Base-by-base conservation (phyloP, 2,329 filamentous ascomycete genomes). In the Pezicula rhizophila region DNA sequence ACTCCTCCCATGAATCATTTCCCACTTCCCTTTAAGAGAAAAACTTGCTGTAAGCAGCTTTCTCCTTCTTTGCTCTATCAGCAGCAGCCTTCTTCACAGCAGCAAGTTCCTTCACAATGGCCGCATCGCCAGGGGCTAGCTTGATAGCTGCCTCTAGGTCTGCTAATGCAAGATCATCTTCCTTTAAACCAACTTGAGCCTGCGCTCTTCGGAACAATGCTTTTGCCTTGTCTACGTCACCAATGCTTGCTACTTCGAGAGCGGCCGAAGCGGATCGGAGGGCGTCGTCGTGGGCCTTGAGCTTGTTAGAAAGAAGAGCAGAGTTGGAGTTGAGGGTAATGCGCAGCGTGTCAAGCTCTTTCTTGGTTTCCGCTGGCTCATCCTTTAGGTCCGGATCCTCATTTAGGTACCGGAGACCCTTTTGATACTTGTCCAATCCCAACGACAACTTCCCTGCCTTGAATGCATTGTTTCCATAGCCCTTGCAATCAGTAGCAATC, bases 341-440 rank as follows among this genome's bases (percentile, higher is more conserved):
- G 58, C 91, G 88, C 48, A 97, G 77, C 34, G 84, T 73, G 50
- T 81, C 78, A 52, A 96, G 76, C 55, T 85, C 77, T 20, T 73
- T 67, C 60, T 82, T 84, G 35, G 85, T 78, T 34, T 85, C 83
- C 41, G 79, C 73, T 4, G 85, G 77, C 58, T 92, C 89, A 41
- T 80, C 77, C 38, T 93, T 87, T 11, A 80, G 69, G 43, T 87
- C 82, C 1, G 87, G 85, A 63, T 91, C 88, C 68, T 95, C 88
- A 68, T 92, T 88, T 52, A 96, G 74, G 68, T 96, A 96, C 60
- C 90, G 83, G 52, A 96, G 71, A 15, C 83, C 91, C 74, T 99
- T 99, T 68, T 95, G 83, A 72, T 99, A 99, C 73, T 99, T 99
- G 52, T 85, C 83, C 23, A 97, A 75, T 2, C 84, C 92, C 28